A percentile compares a stretch with the other conserved stretches of the same genome.
These are phyloP conservation scores for Termitomyces sp. DNA, from an alignment of 768 basidiomycete genomes.

Conservation along the genomic window DNA sequence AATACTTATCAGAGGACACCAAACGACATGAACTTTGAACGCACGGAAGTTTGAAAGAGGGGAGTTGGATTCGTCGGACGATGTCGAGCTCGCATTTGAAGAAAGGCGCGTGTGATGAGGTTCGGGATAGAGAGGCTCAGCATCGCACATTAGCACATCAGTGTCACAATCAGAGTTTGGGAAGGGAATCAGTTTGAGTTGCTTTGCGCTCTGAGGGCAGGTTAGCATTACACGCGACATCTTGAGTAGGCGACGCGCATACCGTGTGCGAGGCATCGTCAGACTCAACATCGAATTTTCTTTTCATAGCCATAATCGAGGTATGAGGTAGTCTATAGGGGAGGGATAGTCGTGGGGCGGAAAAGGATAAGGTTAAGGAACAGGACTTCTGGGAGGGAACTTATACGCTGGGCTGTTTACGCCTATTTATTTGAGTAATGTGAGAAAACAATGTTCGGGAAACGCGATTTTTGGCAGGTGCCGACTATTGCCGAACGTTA, in stretches of 20 bases:
- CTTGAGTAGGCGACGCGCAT: constrained; percentile 19
- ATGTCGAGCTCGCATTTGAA: constrained; percentile 63
- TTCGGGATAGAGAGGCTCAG: constrained; percentile 51
- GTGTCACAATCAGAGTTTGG: constrained; percentile 60
- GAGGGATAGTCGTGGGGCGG: constrained; percentile 13
- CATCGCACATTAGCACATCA: constrained; percentile 73
- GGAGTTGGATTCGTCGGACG: constrained; percentile 47
- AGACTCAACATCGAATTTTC: constrained; percentile 64
- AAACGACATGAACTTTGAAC: constrained; percentile 20
- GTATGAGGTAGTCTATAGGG: constrained; percentile 12
- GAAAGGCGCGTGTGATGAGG: constrained; percentile 60
- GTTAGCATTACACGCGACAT: constrained; percentile 19
- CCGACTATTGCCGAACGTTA: not conserved
- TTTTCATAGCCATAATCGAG: constrained; percentile 62
- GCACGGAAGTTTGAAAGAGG: constrained; percentile 45
- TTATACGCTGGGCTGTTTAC: constrained; percentile 26
- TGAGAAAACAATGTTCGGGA: constrained; percentile 7
- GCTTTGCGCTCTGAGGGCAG: constrained; percentile 51
- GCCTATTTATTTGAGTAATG: constrained; percentile 15
- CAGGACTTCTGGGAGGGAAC: constrained; percentile 18
- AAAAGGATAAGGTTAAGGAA: constrained; percentile 17
- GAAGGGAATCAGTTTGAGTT: constrained; percentile 73
- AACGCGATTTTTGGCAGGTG: constrained; percentile 6
- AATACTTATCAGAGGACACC: constrained; percentile 7
- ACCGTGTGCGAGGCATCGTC: constrained; percentile 53